A percentile compares a stretch with the other conserved stretches of the same genome.
These are phyloP conservation scores for Ascochyta koolunga DNA, from an alignment of 2,329 filamentous ascomycete genomes.

Conservation along the genomic window DNA sequence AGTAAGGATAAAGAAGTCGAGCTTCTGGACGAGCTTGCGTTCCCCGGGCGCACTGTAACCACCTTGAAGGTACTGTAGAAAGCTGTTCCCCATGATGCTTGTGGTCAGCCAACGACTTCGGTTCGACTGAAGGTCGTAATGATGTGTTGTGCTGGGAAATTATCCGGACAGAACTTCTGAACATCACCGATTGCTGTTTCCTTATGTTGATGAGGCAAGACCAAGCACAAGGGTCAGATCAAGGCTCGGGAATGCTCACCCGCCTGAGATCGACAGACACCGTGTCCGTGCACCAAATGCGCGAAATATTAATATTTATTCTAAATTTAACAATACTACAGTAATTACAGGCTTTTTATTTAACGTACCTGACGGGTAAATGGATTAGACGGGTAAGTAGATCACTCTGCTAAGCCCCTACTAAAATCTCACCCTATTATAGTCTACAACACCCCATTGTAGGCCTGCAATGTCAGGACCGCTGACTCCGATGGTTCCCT, in stretches of 20 bases:
- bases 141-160: background rate
- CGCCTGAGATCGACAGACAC: constrained; percentile 8
- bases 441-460: no score
- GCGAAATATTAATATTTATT: no score
- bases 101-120: background rate
- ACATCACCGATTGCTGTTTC: background rate
- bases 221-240: constrained; percentile 6
- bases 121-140: background rate
- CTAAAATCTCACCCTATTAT: no score
- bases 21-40: constrained; percentile 60
- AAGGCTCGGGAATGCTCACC: constrained; percentile 16
- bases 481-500: no score
- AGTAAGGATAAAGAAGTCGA: constrained; percentile 69
- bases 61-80: constrained; percentile 44
- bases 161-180: background rate
- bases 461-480: no score
- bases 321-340: no score
- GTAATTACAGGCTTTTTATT: no score
- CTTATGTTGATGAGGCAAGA: constrained; percentile 3
- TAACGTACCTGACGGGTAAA: no score
- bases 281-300: no score
- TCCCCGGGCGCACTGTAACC: constrained; percentile 47
- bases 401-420: no score
- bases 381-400: no score
- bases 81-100: constrained; percentile 33